These are phyloP conservation scores for Solanum aculeatissimum DNA, from an alignment of 305 asterid genomes.

Conservation along the genomic window DNA sequence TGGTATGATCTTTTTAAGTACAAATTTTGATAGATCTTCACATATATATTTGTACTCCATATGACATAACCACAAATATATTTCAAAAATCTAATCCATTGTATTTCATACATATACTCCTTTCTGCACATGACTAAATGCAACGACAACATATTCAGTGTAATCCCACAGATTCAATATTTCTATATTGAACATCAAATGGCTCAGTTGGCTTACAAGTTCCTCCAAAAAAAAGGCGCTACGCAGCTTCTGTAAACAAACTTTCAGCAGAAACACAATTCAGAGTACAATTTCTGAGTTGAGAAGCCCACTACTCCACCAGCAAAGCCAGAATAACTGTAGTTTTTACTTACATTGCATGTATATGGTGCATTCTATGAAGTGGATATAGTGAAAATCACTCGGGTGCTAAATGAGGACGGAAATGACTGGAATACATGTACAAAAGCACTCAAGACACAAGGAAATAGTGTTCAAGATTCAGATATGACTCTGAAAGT, in stretches of 20 bases:
- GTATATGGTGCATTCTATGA: background rate
- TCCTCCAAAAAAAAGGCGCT: background rate
- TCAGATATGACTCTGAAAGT: background rate
- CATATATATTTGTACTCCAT: background rate
- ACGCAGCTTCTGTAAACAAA: background rate
- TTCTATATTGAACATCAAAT: background rate
- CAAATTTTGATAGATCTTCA: background rate
- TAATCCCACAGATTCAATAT: background rate
- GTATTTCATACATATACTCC: background rate
- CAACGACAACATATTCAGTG: background rate
- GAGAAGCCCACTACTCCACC: background rate
- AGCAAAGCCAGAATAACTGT: background rate
- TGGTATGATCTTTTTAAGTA: background rate
- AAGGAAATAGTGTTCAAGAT: background rate
- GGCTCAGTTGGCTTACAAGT: background rate
- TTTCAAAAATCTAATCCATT: background rate
- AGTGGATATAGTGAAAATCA: background rate
- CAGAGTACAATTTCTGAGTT: background rate
- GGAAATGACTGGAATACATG: background rate
- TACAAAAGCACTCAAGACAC: background rate
- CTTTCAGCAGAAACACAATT: background rate
- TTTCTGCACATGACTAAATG: background rate
- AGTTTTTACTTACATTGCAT: background rate
- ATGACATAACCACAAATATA: background rate
- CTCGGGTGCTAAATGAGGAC: background rate